Evolutionary conservation across 2,329 filamentous ascomycete species (phyloP).

Genomic region (Raffaelea deltoideospora): DNA sequence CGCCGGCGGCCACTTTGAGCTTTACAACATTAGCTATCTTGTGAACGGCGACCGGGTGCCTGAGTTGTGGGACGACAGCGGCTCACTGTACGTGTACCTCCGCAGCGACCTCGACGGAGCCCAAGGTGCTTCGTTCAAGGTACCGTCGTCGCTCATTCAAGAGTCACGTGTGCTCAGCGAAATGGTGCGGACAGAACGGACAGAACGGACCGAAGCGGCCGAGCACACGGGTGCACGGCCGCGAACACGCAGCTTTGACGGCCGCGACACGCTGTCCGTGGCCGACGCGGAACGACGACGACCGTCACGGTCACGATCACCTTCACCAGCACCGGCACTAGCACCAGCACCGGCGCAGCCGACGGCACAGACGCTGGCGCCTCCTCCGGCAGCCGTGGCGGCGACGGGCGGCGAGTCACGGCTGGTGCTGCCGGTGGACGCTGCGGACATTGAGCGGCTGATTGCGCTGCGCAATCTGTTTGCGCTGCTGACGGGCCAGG

Average conservation of each 20-base stretch:
- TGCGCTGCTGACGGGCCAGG: conserved; percentile 48
- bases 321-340: conserved; percentile 9
- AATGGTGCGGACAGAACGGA: conserved; percentile 32
- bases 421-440: not conserved
- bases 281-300: conserved; percentile 30
- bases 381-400: not conserved
- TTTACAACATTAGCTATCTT: conserved; percentile 37
- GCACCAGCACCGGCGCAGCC: no score
- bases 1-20: no score
- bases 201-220: not conserved
- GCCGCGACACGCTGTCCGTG: conserved; percentile 29
- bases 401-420: not conserved
- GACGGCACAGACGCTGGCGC: not conserved
- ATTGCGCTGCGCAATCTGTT: conserved; percentile 39
- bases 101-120: conserved; percentile 34
- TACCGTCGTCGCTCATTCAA: conserved; percentile 36
- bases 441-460: not conserved
- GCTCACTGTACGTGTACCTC: conserved; percentile 42
- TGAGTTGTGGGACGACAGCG: conserved; percentile 49
- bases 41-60: conserved; percentile 43
- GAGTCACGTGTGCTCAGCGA: conserved; percentile 39
- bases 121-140: conserved; percentile 43
- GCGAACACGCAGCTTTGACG: conserved; percentile 29
- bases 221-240: conserved; percentile 16
- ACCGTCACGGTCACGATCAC: conserved; percentile 19